Base-by-base conservation (phyloP, 139 green algal genomes). In the Chlorella sorokiniana region DNA sequence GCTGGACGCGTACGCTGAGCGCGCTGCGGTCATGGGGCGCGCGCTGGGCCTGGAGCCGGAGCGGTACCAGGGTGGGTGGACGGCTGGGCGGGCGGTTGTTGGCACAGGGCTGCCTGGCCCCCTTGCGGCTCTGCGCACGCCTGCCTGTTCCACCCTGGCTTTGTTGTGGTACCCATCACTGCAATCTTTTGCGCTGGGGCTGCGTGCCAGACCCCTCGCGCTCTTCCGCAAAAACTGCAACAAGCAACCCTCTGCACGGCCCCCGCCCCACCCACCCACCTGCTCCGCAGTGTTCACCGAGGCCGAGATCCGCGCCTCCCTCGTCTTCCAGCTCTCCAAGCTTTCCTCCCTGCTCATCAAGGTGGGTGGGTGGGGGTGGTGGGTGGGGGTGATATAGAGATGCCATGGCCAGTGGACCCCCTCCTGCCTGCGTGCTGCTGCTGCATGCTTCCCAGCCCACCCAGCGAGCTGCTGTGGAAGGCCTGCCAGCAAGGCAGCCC, bases 271-370 rank as follows among this genome's bases (percentile, higher is more conserved):
- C 59, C 59, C 59, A 10, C 22, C 59, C 59, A n/a, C 59, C 65
- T 2, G 25, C 35, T 25, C 45, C 56, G 61, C 85, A 79, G 89
- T 96, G 25, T 98, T 97, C 83, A 89, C 93, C 77, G 96, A 99
- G 91, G 89, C 92, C 10, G 94, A 98, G 85, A 91, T 98, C 64
- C 89, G 96, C 14, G 90, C 89, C 27, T 94, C 87, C 73, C 83
- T 99, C 69, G 93, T 96, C 25, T 99, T 99, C 88, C 96, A 99
- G 88, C 74, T 94, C 52, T 87, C 87, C 65, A 95, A 94, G 86
- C 86, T 96, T 56, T 68, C 61, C 40, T 83, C 73, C 6, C 48
- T 91, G 61, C 81, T 94, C 45, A 79, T 90, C 71, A 78, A 78
- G 71, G 71, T 78, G 35, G 1, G 69, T 37, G 64, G 59, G 59